Percentiles rank a stretch among this genome's conserved stretches.
phyloP scores from a whole-genome alignment of 2,329 filamentous ascomycete species.

The Acrodontium crateriforme region DNA sequence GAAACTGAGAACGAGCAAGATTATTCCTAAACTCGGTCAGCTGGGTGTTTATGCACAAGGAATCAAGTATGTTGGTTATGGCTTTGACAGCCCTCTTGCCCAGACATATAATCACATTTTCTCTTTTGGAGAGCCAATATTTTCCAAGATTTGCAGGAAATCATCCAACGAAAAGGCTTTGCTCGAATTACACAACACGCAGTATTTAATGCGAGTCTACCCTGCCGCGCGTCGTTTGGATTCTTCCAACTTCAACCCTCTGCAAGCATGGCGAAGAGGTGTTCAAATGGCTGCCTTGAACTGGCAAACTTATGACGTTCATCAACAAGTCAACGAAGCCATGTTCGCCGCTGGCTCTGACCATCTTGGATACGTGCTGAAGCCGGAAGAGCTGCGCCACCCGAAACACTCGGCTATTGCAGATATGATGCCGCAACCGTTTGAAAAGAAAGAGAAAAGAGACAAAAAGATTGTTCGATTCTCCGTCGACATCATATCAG shows the following conservation, averaged over 20 bases:
- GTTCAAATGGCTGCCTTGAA: slow-evolving; percentile 97
- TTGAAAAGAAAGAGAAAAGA: slow-evolving; percentile 43
- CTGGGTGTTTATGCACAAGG: slow-evolving; percentile 68
- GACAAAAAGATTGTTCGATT: slow-evolving; percentile 75
- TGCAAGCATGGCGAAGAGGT: slow-evolving; percentile 85
- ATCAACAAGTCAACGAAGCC: slow-evolving; percentile 91
- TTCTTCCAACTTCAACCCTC: slow-evolving; percentile 88
- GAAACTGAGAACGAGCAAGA: slow-evolving; percentile 61
- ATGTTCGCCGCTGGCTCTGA: slow-evolving; percentile 91
- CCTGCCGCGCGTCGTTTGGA: slow-evolving; percentile 68
- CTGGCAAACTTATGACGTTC: slow-evolving; percentile 94
- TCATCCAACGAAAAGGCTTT: slow-evolving; percentile 61
- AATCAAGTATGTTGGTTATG: slow-evolving; percentile 57
- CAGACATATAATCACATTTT: slow-evolving; percentile 89
- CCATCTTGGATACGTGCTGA: slow-evolving; percentile 81
- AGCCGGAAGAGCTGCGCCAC: slow-evolving; percentile 67
- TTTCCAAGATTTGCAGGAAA: slow-evolving; percentile 65
- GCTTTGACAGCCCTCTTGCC: slow-evolving; percentile 65
- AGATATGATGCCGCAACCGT: slow-evolving; percentile 37
- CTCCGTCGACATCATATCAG: slow-evolving; percentile 77
- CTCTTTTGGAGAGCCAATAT: slow-evolving; percentile 83
- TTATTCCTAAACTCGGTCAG: slow-evolving; percentile 66
- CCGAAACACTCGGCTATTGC: slow-evolving; percentile 47
- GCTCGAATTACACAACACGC: slow-evolving; percentile 80
- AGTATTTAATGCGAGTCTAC: slow-evolving; percentile 86